Base-by-base conservation (phyloP, 2,329 filamentous ascomycete species). In the Didymella keratinophila region DNA sequence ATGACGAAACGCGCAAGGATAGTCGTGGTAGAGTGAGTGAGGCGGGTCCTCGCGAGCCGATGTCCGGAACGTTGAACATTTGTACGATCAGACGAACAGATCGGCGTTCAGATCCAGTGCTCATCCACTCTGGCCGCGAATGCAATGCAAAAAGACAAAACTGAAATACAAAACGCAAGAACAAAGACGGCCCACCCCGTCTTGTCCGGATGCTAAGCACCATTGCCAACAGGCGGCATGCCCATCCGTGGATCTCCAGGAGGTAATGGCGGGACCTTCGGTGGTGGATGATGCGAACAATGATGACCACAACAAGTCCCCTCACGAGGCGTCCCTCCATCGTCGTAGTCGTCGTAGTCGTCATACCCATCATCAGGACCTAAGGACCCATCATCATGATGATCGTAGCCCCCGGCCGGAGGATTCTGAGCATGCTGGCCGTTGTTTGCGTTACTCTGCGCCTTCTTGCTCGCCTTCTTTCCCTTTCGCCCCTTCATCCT, bases 401-500 rank as follows among this genome's bases (percentile, higher is more conserved):
- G 66, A 21, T 76, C 73, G 52, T 74, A 75, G 48, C 66, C 66
- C 30, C 69, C 68, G 9, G 70, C 57, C 1, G 71, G 67, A 36
- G 67, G 62, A 23, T 72, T 74, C 53, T 76, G 73, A 43, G 65
- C 68, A 36, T 73, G 62, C 50, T 73, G 70, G 14, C 66, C 60
- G 32, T 69, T 73, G 58, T 67, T 72, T 14, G 70, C 69, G 53
- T 75, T 74, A 60, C 75, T 71, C 56, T 75, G 71, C 12, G 68
- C 64, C 58, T 84, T 83, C 76, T 95, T 96, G 66, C 81, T 86
- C 25, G 85, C 84, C 80, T 97, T 97, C 81, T 91, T 96, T 49
- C 88, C 89, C 79, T 97, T 97, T 30, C 93, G 86, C 51, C 90
- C 90, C 80, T 96, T 97, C 81, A 93, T 91, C 80, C 97, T 96